Conservation (phyloP, 2,329 filamentous ascomycete species). For the Claviceps pusilla region DNA sequence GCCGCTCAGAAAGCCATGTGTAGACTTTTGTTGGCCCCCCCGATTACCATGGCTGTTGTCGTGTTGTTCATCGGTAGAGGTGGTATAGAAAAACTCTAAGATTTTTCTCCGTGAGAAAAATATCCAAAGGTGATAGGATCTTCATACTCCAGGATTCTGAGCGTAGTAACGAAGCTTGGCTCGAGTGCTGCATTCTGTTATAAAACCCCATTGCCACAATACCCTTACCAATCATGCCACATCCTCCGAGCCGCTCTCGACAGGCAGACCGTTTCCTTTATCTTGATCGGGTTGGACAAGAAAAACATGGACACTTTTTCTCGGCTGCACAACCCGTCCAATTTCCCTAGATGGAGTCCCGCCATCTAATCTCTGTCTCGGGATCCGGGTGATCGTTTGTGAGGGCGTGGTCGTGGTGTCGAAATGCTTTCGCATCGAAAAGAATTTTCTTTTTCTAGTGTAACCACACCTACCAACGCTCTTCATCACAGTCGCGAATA, state of each 20-base stretch:
- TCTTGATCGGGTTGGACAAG: background rate
- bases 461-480: background rate
- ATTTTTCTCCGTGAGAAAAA: background rate
- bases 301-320: background rate
- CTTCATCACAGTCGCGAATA: background rate
- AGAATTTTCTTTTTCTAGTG: background rate
- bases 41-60: background rate
- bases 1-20: background rate
- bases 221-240: background rate
- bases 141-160: background rate
- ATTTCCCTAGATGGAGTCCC: background rate
- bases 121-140: background rate
- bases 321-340: background rate
- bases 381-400: background rate
- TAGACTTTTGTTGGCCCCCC: background rate
- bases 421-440: background rate
- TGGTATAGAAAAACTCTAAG: background rate
- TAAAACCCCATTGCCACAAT: background rate
- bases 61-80: no score
- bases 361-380: no score
- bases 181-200: background rate
- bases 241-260: background rate
- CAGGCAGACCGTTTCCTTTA: background rate
- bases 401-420: no score
- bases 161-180: background rate